These are phyloP conservation scores for Aspergillus sp. DNA, from an alignment of 2,329 filamentous ascomycete species.

Conservation along the genomic window DNA sequence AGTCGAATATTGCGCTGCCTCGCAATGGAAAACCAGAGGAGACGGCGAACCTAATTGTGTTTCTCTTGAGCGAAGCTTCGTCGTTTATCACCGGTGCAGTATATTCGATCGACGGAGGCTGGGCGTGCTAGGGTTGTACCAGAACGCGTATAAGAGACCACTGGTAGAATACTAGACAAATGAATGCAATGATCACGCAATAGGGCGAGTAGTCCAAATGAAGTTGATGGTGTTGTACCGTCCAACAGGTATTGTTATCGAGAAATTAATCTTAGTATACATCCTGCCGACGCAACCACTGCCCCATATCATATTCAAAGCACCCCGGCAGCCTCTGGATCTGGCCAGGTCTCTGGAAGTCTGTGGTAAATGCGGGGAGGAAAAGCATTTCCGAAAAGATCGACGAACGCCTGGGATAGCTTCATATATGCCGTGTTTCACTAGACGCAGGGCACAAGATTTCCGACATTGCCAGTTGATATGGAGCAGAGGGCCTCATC, in stretches of 20 bases:
- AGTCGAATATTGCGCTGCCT: background rate
- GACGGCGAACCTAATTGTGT: background rate
- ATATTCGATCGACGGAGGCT: background rate
- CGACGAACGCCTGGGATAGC: too few relatives aligned
- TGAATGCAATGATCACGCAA: too few relatives aligned
- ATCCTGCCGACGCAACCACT: too few relatives aligned
- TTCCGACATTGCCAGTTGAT: background rate
- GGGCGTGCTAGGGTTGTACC: background rate
- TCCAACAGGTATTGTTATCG: too few relatives aligned
- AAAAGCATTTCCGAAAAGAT: background rate
- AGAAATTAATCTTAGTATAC: too few relatives aligned
- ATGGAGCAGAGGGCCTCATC: background rate
- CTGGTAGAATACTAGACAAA: background rate
- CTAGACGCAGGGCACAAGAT: too few relatives aligned
- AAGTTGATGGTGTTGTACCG: too few relatives aligned
- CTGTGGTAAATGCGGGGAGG: background rate
- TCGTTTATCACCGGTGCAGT: background rate
- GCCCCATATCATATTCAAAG: too few relatives aligned
- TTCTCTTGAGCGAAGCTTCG: background rate
- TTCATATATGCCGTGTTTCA: too few relatives aligned
- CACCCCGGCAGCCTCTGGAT: too few relatives aligned
- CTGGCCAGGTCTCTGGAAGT: too few relatives aligned
- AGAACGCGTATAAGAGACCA: background rate
- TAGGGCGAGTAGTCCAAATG: too few relatives aligned
- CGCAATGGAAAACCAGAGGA: background rate